These are phyloP conservation scores for Toxicodendron radicans DNA, from an alignment of 345 rosid genomes.

Conservation along the genomic window DNA sequence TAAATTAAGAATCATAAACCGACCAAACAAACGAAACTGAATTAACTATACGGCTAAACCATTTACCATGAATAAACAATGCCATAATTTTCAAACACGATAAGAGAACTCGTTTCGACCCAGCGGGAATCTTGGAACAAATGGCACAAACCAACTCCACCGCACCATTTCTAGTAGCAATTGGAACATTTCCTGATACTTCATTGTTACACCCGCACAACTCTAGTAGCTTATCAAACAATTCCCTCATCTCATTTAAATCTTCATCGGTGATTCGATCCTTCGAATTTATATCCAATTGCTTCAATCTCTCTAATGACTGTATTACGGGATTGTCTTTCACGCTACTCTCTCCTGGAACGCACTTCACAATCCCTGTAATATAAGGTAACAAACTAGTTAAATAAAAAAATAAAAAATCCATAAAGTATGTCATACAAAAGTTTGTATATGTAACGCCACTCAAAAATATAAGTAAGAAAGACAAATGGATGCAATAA, in stretches of 20 bases:
- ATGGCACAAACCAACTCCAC: constrained; percentile 61
- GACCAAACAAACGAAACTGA: constrained; percentile 4
- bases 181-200: constrained; percentile 58
- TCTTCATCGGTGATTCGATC: constrained; percentile 31
- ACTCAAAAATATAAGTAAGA: background rate
- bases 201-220: constrained; percentile 34
- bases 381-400: background rate
- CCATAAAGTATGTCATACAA: too few species aligned
- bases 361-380: constrained; percentile 70
- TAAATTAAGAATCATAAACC: background rate
- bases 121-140: constrained; percentile 50
- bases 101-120: constrained; percentile 33
- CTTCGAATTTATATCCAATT: constrained; percentile 24
- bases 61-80: constrained; percentile 61
- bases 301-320: constrained; percentile 60
- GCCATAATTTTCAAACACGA: constrained; percentile 59
- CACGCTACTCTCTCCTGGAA: constrained; percentile 65
- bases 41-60: background rate
- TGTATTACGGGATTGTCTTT: constrained; percentile 62
- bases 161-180: constrained; percentile 67
- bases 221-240: constrained; percentile 45
- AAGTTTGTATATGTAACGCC: too few species aligned
- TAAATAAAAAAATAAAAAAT: too few species aligned
- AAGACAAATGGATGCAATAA: background rate
- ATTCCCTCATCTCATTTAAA: constrained; percentile 44